These are phyloP conservation scores for Coniochaeta pulveracea DNA, from an alignment of 2,329 filamentous ascomycete genomes.

Conservation along the genomic window DNA sequence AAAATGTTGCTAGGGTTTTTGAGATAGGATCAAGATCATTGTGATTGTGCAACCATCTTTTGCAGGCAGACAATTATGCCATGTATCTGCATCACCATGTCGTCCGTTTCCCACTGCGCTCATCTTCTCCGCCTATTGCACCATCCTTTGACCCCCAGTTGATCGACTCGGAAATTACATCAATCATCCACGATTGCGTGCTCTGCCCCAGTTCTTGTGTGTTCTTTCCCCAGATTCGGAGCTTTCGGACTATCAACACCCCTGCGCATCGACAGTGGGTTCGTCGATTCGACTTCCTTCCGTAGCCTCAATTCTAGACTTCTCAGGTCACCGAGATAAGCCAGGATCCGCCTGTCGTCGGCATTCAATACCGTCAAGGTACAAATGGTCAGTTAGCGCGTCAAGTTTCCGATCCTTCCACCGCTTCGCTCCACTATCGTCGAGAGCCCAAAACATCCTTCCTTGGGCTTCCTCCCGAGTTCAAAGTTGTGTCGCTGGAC, in stretches of 20 bases:
- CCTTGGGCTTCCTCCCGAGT: too few species aligned
- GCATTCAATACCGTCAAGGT: background rate
- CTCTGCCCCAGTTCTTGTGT: constrained; percentile 1
- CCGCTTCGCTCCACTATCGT: too few species aligned
- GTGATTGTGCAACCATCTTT: too few species aligned
- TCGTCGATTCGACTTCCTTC: background rate
- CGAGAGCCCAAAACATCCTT: too few species aligned
- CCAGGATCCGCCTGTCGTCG: too few species aligned
- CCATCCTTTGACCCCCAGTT: constrained; percentile 9
- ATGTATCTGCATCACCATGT: background rate
- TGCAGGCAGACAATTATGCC: too few species aligned
- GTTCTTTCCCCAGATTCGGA: constrained; percentile 2
- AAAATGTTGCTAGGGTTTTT: too few species aligned
- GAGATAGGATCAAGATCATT: too few species aligned
- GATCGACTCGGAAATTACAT: background rate
- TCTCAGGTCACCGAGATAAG: too few species aligned
- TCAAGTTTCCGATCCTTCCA: background rate
- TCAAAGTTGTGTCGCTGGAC: too few species aligned
- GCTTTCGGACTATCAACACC: background rate
- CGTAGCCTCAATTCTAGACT: background rate
- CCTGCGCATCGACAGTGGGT: constrained; percentile 1
- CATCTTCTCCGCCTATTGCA: constrained; percentile 14
- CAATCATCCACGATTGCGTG: constrained; percentile 2
- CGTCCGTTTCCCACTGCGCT: background rate
- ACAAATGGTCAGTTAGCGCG: background rate